A percentile compares a stretch with the other conserved stretches of the same genome.
Evolutionary conservation across 768 basidiomycete genomes (phyloP).

Genomic region (Mycena albidolilacea): DNA sequence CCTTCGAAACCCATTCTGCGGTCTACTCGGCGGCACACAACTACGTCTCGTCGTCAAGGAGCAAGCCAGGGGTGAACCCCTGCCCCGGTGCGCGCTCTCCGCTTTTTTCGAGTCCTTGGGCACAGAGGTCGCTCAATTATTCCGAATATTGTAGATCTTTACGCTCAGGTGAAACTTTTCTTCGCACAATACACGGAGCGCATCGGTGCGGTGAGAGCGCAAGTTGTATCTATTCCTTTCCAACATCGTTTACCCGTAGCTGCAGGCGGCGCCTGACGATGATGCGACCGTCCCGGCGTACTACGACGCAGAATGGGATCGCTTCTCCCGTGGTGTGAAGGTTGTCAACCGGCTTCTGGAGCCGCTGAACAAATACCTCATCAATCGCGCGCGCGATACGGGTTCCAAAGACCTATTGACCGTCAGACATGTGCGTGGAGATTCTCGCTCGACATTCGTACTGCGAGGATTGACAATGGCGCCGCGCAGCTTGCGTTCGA

Average conservation of each 20-base stretch:
- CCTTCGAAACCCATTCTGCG: too few relatives aligned
- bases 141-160: too few relatives aligned
- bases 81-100: too few relatives aligned
- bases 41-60: too few relatives aligned
- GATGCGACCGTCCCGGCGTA: neutral
- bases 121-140: too few relatives aligned
- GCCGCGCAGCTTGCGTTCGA: neutral
- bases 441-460: neutral
- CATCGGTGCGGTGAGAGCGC: too few relatives aligned
- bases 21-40: too few relatives aligned
- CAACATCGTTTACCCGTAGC: neutral
- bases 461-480: neutral
- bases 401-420: neutral
- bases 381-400: neutral
- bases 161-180: too few relatives aligned
- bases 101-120: too few relatives aligned
- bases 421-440: neutral
- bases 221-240: too few relatives aligned
- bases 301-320: conserved; percentile 20
- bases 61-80: too few relatives aligned
- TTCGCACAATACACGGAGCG: too few relatives aligned
- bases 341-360: conserved; percentile 4
- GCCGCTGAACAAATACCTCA: conserved; percentile 1
- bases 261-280: neutral
- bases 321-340: neutral